phyloP scores from a whole-genome alignment of 345 rosid species.

The Passiflora organensis region DNA sequence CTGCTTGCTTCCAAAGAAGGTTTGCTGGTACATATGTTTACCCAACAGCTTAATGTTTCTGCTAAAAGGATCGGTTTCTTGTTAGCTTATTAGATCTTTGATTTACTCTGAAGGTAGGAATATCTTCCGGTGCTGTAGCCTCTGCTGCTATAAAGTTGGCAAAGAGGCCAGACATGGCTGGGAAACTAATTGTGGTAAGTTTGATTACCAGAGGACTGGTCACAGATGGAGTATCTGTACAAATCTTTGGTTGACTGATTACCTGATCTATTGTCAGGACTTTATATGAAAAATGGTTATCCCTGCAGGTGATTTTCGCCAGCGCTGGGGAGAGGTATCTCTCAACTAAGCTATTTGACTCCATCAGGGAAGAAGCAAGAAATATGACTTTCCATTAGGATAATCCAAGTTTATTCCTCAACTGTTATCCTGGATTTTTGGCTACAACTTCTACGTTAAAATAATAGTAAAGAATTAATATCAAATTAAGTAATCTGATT shows the following conservation, averaged over 20 bases:
- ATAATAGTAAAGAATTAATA: no score
- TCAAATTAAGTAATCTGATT: no score
- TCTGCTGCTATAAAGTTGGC: slow-evolving; percentile 47
- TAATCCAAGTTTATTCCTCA: no score
- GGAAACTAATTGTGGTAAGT: slow-evolving; percentile 53
- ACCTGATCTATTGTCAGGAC: no score
- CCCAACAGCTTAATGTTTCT: not conserved
- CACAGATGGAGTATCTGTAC: no score
- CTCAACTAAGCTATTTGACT: slow-evolving; percentile 13
- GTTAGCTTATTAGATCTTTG: not conserved
- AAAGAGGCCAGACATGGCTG: slow-evolving; percentile 47
- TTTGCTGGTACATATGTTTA: slow-evolving; percentile 32
- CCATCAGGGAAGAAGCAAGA: slow-evolving; percentile 14
- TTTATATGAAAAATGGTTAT: no score
- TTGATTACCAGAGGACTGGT: no score
- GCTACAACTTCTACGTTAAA: not conserved
- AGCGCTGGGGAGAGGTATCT: slow-evolving; percentile 19
- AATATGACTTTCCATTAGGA: slow-evolving; percentile 4
- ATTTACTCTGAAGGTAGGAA: slow-evolving; percentile 36
- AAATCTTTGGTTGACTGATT: no score
- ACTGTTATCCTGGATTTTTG: not conserved
- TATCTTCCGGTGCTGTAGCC: slow-evolving; percentile 58
- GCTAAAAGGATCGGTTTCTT: no score
- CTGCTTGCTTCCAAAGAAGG: slow-evolving; percentile 52
- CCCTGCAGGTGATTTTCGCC: slow-evolving; percentile 14